A percentile compares a stretch with the other conserved stretches of the same genome.
phyloP scores from a whole-genome alignment of 148 eudicot species.

The Fagopyrum esculentum region DNA sequence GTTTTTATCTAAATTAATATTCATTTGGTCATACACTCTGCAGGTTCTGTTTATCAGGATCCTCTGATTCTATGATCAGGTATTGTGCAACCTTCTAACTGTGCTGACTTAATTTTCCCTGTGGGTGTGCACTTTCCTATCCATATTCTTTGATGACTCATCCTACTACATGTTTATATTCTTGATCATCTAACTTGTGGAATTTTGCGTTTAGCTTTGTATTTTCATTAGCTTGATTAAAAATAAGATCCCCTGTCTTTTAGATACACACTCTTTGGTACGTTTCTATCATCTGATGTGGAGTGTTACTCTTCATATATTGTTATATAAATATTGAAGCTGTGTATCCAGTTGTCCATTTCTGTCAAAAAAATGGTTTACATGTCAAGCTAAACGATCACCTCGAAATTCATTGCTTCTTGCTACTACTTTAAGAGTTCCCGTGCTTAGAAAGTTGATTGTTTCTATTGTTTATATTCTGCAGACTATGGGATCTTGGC shows the following conservation, averaged over 20 bases:
- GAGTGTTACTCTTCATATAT: neutral
- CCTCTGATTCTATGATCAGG: conserved; percentile 99
- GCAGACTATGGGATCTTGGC: conserved; percentile 96
- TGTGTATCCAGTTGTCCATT: neutral
- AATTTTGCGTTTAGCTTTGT: neutral
- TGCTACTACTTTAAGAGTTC: neutral
- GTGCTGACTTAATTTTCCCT: neutral
- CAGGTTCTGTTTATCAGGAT: conserved; percentile 96
- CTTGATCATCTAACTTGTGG: neutral
- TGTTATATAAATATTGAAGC: neutral
- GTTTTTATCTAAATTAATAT: neutral
- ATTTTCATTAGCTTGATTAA: neutral
- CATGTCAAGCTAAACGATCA: neutral
- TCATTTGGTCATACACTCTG: conserved; percentile 18
- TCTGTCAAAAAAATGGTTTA: neutral
- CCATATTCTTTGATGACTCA: neutral
- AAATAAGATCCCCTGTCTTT: neutral
- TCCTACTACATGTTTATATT: neutral
- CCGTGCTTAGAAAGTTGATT: neutral
- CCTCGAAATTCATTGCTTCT: neutral
- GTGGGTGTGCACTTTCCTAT: neutral
- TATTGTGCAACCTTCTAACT: conserved; percentile 14
- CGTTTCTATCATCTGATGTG: neutral
- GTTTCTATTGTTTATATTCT: neutral
- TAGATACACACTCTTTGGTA: neutral